Conservation (phyloP, 2,329 filamentous ascomycete species). For the Penicillium sp. region DNA sequence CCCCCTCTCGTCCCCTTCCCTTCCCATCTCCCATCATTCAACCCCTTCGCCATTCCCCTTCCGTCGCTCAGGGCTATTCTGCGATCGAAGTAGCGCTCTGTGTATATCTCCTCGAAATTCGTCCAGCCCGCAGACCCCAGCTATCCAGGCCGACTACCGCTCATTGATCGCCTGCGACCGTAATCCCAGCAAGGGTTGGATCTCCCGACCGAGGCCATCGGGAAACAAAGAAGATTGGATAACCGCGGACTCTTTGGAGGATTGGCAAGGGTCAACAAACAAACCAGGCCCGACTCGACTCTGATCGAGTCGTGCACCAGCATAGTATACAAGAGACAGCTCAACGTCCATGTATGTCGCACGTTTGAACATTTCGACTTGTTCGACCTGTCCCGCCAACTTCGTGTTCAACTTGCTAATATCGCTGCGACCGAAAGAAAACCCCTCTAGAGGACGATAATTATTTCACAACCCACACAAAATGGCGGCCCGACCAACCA, state of each 20-base stretch:
- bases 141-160: neutral
- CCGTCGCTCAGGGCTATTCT: neutral
- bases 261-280: neutral
- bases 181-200: conserved; percentile 11
- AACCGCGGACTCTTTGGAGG: neutral
- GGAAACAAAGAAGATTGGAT: conserved; percentile 1
- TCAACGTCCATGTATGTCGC: conserved; percentile 5
- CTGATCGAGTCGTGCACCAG: neutral
- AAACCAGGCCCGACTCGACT: neutral
- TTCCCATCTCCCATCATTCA: neutral
- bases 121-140: neutral
- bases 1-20: conserved; percentile 11
- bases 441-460: neutral
- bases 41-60: neutral
- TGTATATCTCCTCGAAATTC: neutral
- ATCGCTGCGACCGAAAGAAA: conserved; percentile 14
- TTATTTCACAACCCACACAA: conserved; percentile 9
- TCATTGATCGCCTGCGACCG: conserved; percentile 16
- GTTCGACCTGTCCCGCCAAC: neutral
- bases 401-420: conserved; percentile 8
- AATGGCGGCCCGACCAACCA: conserved; percentile 46
- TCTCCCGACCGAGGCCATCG: conserved; percentile 6
- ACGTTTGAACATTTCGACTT: neutral
- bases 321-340: neutral
- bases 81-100: neutral